These are phyloP conservation scores for Hirsutella rhossiliensis DNA, from an alignment of 2,329 filamentous ascomycete genomes.

Conservation along the genomic window DNA sequence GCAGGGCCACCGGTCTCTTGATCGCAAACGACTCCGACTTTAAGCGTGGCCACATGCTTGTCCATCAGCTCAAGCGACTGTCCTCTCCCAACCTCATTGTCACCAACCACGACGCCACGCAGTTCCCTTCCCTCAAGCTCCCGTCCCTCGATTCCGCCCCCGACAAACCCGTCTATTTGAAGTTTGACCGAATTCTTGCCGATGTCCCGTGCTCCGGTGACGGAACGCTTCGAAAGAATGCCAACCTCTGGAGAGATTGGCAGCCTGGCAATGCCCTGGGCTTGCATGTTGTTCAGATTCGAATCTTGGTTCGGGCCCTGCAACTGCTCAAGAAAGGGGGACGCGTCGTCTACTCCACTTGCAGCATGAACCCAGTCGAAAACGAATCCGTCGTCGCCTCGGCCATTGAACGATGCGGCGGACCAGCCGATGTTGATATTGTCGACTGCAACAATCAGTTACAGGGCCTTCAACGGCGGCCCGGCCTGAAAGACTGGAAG, in stretches of 20 bases:
- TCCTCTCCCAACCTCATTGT: constrained; percentile 95
- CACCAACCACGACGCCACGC: constrained; percentile 93
- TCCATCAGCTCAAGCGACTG: constrained; percentile 93
- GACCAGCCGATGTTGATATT: constrained; percentile 67
- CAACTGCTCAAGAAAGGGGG: constrained; percentile 95
- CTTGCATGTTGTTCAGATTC: constrained; percentile 73
- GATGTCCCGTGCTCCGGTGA: constrained; percentile 97
- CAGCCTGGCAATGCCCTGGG: constrained; percentile 76
- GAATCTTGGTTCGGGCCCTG: constrained; percentile 82
- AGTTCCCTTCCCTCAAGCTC: constrained; percentile 89
- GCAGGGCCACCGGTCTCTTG: constrained; percentile 79
- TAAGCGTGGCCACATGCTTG: constrained; percentile 91
- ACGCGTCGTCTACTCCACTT: constrained; percentile 93
- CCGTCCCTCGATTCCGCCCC: constrained; percentile 42
- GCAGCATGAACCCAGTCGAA: constrained; percentile 97
- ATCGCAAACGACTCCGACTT: constrained; percentile 97
- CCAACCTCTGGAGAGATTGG: constrained; percentile 93
- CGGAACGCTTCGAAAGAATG: constrained; percentile 86
- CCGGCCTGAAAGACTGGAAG: constrained; percentile 73
- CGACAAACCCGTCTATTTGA: constrained; percentile 60
- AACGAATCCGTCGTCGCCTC: constrained; percentile 86
- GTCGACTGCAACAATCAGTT: constrained; percentile 73
- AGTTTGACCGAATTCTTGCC: constrained; percentile 91
- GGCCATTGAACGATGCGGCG: constrained; percentile 84
- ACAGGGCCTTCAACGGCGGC: constrained; percentile 60